A percentile compares a stretch with the other conserved stretches of the same genome.
Conservation (phyloP, 2,329 filamentous ascomycete species). For the Chalaropsis thielavioides region DNA sequence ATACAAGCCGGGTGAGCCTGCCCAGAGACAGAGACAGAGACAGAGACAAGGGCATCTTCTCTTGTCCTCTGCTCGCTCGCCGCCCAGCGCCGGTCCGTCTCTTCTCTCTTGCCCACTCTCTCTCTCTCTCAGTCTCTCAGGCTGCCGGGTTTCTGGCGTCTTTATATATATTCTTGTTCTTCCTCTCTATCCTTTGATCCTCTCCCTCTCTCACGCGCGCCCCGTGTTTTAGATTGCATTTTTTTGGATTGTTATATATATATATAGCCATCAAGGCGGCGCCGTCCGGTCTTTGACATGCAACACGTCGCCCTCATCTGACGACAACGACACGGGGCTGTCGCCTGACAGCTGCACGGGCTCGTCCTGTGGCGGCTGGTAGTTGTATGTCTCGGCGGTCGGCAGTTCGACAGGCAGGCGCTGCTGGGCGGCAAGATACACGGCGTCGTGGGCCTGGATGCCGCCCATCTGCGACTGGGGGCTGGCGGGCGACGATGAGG, state of each 20-base stretch:
- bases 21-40: background rate
- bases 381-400: background rate
- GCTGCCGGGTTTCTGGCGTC: no score
- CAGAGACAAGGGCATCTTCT: no score
- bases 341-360: conserved; percentile 10
- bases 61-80: no score
- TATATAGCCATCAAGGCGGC: background rate
- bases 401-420: conserved; percentile 7
- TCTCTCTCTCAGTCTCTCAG: background rate
- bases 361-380: conserved; percentile 6
- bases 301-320: background rate
- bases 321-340: background rate
- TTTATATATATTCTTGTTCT: no score
- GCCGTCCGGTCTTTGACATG: background rate
- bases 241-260: no score
- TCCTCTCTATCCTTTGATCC: no score
- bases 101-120: background rate
- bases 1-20: no score
- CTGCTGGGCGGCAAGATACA: conserved; percentile 4
- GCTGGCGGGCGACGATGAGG: background rate
- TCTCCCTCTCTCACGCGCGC: no score
- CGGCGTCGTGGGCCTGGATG: conserved; percentile 2
- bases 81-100: background rate
- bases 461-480: conserved; percentile 7
- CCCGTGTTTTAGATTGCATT: no score